phyloP scores from a whole-genome alignment of 805 yeast genomes.

The Teunomyces tritomae region DNA sequence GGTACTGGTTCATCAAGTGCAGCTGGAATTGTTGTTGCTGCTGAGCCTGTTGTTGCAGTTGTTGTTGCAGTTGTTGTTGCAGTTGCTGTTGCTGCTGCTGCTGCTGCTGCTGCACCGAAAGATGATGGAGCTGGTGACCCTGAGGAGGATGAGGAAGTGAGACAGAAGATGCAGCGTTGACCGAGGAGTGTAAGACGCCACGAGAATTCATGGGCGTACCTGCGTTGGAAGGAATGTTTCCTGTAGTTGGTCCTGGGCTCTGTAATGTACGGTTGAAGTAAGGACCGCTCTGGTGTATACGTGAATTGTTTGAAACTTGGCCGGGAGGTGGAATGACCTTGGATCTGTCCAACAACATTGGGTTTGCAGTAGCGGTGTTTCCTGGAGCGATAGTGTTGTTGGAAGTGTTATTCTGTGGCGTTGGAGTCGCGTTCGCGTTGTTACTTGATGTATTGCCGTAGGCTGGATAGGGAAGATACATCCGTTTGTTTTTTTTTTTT shows the following conservation, averaged over 20 bases:
- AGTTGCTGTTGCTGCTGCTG: conserved; percentile 10
- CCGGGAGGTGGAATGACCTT: conserved; percentile 3
- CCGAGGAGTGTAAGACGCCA: conserved; percentile 2
- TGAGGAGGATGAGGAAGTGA: conserved; percentile 1
- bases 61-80: conserved; percentile 2
- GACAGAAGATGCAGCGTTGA: neutral
- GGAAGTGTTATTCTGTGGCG: neutral
- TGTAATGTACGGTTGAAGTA: neutral
- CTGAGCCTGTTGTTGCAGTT: conserved; percentile 2
- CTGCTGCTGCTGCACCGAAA: conserved; percentile 7
- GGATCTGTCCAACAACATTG: conserved; percentile 2
- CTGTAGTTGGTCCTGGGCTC: neutral
- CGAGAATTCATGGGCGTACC: neutral
- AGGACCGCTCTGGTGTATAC: neutral
- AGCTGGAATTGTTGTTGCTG: conserved; percentile 8
- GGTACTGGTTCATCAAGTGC: conserved; percentile 16
- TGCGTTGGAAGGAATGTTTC: neutral
- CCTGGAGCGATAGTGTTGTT: neutral
- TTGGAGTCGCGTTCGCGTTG: conserved; percentile 7
- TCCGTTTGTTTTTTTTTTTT: neutral
- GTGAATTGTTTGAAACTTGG: neutral
- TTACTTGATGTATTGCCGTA: conserved; percentile 7
- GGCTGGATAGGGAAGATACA: conserved; percentile 8
- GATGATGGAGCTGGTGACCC: conserved; percentile 6
- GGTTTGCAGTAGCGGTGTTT: conserved; percentile 2